Base-by-base conservation (phyloP, 768 basidiomycete genomes). In the Suillus subluteus region DNA sequence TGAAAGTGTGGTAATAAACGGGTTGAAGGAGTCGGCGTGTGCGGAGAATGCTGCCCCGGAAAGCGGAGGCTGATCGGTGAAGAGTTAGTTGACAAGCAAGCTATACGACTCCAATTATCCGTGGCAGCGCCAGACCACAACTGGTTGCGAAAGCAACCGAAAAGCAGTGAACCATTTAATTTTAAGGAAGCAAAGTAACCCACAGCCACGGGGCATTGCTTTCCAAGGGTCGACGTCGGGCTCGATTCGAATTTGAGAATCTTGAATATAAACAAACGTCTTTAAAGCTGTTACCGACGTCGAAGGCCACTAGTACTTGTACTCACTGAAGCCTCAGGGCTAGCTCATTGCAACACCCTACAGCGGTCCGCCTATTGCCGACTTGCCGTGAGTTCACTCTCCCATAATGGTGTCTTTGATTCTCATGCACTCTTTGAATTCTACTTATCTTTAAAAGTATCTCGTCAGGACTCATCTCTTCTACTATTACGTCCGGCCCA, bases 341-440 rank as follows among this genome's bases (percentile, higher is more conserved):
- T 50, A 50, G 13, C 46, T 30, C 13, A 16, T 16, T 35, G 35
- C 5, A 35, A 35, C 4, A 35, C 35, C 32, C 32, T 32, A 32
- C 32, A 30, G 11, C 54, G 54, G 55, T 21, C 21, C 55, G 55
- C 32, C 6, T 56, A 56, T 11, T 35, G 32, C 55, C 55, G 55
- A 4, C 55, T 44, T 44, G 43, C 8, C 18, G 48, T 63, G 65
- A 63, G 65, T 56, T 12, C 3, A 9, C 23, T 37, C 40, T 64
- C 54, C 66, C 68, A 65, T 73, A 73, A 73, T 6, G 13, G 4
- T 23, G 26, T 18, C 40, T 61, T 58, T 35, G 23, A 32, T 21
- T 48, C 65, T 40, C 59, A 65, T 50, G 40, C 12, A 32, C 21
- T 37, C 30, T 3, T 21, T 37, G 8, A 46, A 41, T 13, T 48